phyloP scores from a whole-genome alignment of 2,329 filamentous ascomycete species.

The Talaromyces sp. region DNA sequence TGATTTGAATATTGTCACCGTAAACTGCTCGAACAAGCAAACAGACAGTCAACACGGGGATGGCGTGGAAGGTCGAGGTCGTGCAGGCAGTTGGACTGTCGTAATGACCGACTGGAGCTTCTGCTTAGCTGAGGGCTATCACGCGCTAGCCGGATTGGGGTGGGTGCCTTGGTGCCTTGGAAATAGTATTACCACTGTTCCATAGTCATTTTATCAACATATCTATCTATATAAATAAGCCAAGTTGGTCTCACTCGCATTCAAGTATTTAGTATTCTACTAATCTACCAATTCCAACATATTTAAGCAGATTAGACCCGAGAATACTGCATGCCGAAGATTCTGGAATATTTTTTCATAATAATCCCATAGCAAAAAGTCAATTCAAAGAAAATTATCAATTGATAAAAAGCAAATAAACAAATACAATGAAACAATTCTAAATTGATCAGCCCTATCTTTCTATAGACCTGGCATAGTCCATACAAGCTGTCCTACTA shows the following conservation, averaged over 20 bases:
- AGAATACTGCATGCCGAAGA: too few relatives aligned
- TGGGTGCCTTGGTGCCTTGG: not conserved
- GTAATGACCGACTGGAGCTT: too few relatives aligned
- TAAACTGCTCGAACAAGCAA: too few relatives aligned
- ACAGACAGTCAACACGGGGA: not conserved
- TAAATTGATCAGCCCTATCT: not conserved
- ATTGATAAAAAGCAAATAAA: not conserved
- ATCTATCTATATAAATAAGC: too few relatives aligned
- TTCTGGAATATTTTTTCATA: not conserved
- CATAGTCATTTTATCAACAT: too few relatives aligned
- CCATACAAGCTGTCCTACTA: too few relatives aligned
- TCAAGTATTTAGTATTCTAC: not conserved
- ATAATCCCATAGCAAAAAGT: not conserved
- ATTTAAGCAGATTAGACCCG: not conserved
- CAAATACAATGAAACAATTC: too few relatives aligned
- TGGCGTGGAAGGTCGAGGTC: not conserved
- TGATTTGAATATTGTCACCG: not conserved
- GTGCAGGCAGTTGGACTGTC: not conserved
- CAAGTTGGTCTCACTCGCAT: too few relatives aligned
- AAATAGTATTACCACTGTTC: too few relatives aligned
- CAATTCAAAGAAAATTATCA: not conserved
- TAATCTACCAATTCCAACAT: not conserved
- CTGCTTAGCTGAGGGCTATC: too few relatives aligned
- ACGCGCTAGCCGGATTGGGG: not conserved
- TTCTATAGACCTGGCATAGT: not conserved